Percentiles rank a stretch among this genome's conserved stretches.
Conservation (phyloP, 2,329 filamentous ascomycete genomes). For the Colletotrichum musicola region DNA sequence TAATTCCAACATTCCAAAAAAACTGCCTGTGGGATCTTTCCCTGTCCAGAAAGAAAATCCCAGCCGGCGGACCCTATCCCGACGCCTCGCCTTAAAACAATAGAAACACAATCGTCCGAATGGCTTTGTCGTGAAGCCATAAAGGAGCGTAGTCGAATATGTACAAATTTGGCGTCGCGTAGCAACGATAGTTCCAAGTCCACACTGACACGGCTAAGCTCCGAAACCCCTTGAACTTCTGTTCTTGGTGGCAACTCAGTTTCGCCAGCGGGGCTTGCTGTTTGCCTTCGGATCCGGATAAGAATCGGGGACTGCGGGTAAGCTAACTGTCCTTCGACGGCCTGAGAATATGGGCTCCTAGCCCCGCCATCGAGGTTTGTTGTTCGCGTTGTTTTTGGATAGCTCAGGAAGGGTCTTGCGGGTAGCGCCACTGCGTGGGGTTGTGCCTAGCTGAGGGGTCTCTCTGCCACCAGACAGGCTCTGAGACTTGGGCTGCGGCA, state of each 20-base stretch:
- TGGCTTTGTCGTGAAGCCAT: slow-evolving; percentile 33
- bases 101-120: slow-evolving; percentile 23
- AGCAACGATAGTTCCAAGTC: neutral
- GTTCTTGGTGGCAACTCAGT: slow-evolving; percentile 8
- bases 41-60: slow-evolving; percentile 17
- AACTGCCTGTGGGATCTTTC: slow-evolving; percentile 20
- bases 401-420: slow-evolving; percentile 50
- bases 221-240: neutral
- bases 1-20: slow-evolving; percentile 34
- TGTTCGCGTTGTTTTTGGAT: slow-evolving; percentile 48
- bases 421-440: slow-evolving; percentile 59
- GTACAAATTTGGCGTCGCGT: slow-evolving; percentile 26
- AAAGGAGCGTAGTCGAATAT: slow-evolving; percentile 28
- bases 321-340: slow-evolving; percentile 10
- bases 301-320: neutral
- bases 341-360: slow-evolving; percentile 40
- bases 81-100: slow-evolving; percentile 36
- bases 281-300: neutral
- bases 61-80: slow-evolving; percentile 22
- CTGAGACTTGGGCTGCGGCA: slow-evolving; percentile 61
- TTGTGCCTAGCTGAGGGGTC: slow-evolving; percentile 61
- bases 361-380: slow-evolving; percentile 64
- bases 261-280: slow-evolving; percentile 37
- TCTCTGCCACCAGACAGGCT: slow-evolving; percentile 57
- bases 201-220: neutral